Conservation (phyloP, 495 filamentous ascomycete genomes). For the Trichoderma reesei region DNA sequence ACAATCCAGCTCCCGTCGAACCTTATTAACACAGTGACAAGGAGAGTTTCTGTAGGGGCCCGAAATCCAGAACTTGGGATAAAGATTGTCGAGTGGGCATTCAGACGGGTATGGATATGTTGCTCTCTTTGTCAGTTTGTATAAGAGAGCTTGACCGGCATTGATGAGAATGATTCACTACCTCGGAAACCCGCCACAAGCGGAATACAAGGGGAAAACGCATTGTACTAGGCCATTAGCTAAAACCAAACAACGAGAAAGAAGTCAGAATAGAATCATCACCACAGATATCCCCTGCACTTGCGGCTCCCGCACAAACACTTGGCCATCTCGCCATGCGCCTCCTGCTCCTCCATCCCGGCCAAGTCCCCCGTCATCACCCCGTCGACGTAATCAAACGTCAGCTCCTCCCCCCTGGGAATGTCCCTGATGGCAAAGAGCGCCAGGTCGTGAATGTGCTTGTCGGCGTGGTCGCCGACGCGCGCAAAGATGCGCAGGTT, state of each 20-base stretch:
- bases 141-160: no score
- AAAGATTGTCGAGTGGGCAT: no score
- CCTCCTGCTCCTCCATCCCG: slow-evolving; percentile 29
- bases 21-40: neutral
- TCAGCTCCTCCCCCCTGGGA: slow-evolving; percentile 59
- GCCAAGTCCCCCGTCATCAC: slow-evolving; percentile 39
- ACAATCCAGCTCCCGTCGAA: neutral
- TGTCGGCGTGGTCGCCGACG: slow-evolving; percentile 65
- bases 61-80: no score
- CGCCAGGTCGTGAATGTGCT: slow-evolving; percentile 71
- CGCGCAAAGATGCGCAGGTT: slow-evolving; percentile 78
- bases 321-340: slow-evolving; percentile 36
- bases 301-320: slow-evolving; percentile 60
- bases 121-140: no score
- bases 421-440: slow-evolving; percentile 74
- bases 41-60: no score
- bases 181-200: neutral
- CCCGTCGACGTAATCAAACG: slow-evolving; percentile 74
- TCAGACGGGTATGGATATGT: no score
- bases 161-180: no score
- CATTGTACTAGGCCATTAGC: neutral
- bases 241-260: neutral
- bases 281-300: slow-evolving; percentile 63
- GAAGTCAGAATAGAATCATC: slow-evolving; percentile 4
- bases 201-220: neutral